A percentile compares a stretch with the other conserved stretches of the same genome.
Conservation (phyloP, 225 moss, liverwort and hornwort genomes). For the Polytrichum commune region DNA sequence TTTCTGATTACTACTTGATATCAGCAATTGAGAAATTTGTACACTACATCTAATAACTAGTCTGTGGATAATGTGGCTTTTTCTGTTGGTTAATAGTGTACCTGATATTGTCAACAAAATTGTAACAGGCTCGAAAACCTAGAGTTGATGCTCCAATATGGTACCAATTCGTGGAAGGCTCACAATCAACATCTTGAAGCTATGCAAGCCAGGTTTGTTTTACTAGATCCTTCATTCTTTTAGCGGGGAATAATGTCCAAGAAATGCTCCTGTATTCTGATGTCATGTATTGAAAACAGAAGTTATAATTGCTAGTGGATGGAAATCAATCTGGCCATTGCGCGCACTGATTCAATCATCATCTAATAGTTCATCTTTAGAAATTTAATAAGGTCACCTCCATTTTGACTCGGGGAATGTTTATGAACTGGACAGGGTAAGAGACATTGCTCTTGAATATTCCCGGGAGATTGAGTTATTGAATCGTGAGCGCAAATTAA, state of each 20-base stretch:
- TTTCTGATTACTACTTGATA: too few species aligned
- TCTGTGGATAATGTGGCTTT: too few species aligned
- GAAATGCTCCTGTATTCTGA: not conserved
- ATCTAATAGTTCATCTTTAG: not conserved
- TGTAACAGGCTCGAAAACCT: constrained; percentile 78
- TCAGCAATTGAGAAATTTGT: not conserved
- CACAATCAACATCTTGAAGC: constrained; percentile 97
- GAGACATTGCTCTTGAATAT: constrained; percentile 52
- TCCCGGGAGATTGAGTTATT: constrained; percentile 70
- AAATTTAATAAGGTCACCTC: not conserved
- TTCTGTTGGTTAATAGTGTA: too few species aligned
- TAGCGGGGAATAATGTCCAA: not conserved
- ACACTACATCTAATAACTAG: not conserved
- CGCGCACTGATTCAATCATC: too few species aligned
- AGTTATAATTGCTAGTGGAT: too few species aligned
- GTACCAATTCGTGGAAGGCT: constrained; percentile 78
- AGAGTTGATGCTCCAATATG: constrained; percentile 92
- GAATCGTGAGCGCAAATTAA: constrained; percentile 89
- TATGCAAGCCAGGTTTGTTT: constrained; percentile 63
- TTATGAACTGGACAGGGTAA: constrained; percentile 39
- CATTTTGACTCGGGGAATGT: not conserved
- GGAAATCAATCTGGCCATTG: too few species aligned
- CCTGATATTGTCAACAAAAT: not conserved
- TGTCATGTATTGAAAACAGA: not conserved
- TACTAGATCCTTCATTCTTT: not conserved